Percentiles rank a stretch among this genome's conserved stretches.
These are phyloP conservation scores for Phytopythium helicoides DNA, from an alignment of 352 stramenopile species.

Conservation along the genomic window DNA sequence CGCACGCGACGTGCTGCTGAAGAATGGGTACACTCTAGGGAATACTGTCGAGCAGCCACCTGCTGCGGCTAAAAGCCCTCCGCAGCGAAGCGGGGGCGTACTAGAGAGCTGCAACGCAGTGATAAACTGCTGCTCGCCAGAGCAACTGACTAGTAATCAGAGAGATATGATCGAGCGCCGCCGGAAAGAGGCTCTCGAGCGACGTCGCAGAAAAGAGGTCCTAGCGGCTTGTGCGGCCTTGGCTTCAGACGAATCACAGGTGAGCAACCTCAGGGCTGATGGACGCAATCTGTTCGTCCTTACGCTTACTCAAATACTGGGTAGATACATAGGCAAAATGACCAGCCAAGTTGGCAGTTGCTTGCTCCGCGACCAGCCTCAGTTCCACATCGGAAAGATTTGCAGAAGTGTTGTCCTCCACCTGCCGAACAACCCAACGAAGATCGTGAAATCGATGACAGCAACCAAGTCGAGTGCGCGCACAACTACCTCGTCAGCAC, in stretches of 20 bases:
- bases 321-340: too few species aligned
- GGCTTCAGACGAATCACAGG: neutral
- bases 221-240: neutral
- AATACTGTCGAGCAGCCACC: neutral
- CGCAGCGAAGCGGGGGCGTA: neutral
- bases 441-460: too few species aligned
- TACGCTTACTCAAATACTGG: too few species aligned
- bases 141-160: conserved; percentile 53
- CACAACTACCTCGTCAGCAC: too few species aligned
- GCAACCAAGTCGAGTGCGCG: too few species aligned
- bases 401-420: too few species aligned
- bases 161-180: conserved; percentile 47
- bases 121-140: conserved; percentile 23
- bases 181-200: conserved; percentile 55
- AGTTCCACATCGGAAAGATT: too few species aligned
- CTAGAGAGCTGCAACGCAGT: neutral
- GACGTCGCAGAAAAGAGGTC: conserved; percentile 12
- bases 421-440: too few species aligned
- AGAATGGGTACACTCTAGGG: conserved; percentile 47
- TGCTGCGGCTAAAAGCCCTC: neutral
- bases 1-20: conserved; percentile 54
- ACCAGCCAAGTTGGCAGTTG: too few species aligned
- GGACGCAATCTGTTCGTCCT: too few species aligned
- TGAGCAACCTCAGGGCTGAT: neutral
- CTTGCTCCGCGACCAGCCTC: too few species aligned